phyloP scores from a whole-genome alignment of 305 asterid species.

The Stenogyne calaminthoides region DNA sequence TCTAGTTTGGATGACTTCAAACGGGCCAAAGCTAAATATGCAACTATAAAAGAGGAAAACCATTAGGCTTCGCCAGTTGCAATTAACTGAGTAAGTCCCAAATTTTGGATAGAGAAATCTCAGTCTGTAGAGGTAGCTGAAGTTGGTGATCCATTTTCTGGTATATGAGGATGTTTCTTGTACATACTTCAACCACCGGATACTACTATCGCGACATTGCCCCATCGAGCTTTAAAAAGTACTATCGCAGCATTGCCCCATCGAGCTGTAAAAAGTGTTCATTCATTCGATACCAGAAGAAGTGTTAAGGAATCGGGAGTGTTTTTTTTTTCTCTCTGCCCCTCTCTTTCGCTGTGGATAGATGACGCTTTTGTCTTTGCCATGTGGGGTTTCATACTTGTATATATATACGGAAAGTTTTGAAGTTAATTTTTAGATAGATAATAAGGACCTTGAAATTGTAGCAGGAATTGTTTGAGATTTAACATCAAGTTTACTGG shows the following conservation, averaged over 20 bases:
- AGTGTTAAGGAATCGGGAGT: not conserved
- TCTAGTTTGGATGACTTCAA: conserved; percentile 73
- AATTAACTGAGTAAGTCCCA: conserved; percentile 23
- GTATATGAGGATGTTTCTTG: conserved; percentile 25
- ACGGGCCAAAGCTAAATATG: conserved; percentile 49
- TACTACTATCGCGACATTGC: conserved; percentile 2
- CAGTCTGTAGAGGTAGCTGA: conserved; percentile 36
- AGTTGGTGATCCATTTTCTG: conserved; percentile 29
- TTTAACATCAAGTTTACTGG: too few species aligned
- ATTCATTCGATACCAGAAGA: not conserved
- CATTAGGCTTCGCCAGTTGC: too few species aligned
- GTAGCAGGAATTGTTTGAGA: conserved; percentile 22
- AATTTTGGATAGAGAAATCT: conserved; percentile 46
- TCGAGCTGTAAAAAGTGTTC: too few species aligned
- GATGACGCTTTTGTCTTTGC: conserved; percentile 14
- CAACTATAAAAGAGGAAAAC: too few species aligned
- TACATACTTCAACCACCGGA: conserved; percentile 26
- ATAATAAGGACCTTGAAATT: not conserved
- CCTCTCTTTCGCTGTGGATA: too few species aligned
- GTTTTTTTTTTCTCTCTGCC: not conserved
- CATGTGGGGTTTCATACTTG: not conserved
- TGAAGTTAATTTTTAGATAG: conserved; percentile 6
- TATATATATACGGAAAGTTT: conserved; percentile 19
- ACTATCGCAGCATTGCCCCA: too few species aligned
- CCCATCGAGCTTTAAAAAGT: conserved; percentile 9